A percentile compares a stretch with the other conserved stretches of the same genome.
These are phyloP conservation scores for Nicotiana otophora DNA, from an alignment of 257 asterid species.

Conservation along the genomic window DNA sequence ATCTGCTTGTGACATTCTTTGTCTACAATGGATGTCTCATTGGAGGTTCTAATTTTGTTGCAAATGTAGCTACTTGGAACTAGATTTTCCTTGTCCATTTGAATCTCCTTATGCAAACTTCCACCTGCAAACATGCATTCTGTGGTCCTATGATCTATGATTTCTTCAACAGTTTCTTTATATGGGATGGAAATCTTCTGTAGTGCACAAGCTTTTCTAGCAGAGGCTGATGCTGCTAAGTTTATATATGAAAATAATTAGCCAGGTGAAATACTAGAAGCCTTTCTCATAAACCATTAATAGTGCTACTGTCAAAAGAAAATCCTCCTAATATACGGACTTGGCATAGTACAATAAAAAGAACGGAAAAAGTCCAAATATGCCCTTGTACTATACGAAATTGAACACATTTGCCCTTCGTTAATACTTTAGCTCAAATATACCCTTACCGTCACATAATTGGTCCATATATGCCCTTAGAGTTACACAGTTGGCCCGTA, in stretches of 20 bases:
- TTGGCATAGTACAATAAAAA: not conserved
- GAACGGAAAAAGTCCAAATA: too few relatives aligned
- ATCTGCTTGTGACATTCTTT: conserved; percentile 14
- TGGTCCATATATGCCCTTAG: too few relatives aligned
- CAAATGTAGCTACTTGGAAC: conserved; percentile 16
- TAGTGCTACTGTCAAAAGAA: not conserved
- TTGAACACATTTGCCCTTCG: too few relatives aligned
- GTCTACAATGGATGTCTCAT: conserved; percentile 5
- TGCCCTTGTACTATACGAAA: too few relatives aligned
- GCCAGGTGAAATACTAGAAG: not conserved
- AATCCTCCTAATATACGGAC: not conserved
- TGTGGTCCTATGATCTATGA: conserved; percentile 21
- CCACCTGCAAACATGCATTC: conserved; percentile 20
- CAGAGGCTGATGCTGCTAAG: conserved; percentile 17
- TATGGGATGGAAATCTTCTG: conserved; percentile 21
- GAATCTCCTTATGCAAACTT: conserved; percentile 12
- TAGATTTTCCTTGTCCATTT: conserved; percentile 30
- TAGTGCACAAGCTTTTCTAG: conserved; percentile 23
- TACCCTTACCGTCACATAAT: too few relatives aligned
- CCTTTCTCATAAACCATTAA: not conserved
- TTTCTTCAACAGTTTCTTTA: conserved; percentile 19
- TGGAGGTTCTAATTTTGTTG: conserved; percentile 21
- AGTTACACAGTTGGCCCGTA: too few relatives aligned
- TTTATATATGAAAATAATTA: not conserved
- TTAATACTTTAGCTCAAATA: too few relatives aligned